Percentiles rank a stretch among this genome's conserved stretches.
phyloP scores from a whole-genome alignment of 306 rosid genomes.

The Pueraria montana region DNA sequence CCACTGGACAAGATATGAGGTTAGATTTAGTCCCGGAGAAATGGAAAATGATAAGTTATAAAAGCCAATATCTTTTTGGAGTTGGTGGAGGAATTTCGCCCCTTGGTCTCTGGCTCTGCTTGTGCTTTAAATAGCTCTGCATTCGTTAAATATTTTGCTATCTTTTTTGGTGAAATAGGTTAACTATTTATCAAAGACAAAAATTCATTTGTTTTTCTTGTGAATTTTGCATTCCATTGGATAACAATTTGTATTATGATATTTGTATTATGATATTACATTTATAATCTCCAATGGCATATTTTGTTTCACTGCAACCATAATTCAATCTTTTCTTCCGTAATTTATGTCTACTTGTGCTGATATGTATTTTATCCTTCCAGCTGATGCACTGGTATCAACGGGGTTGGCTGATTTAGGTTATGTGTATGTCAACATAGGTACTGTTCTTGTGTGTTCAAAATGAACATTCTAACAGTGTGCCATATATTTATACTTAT shows the following conservation, averaged over 20 bases:
- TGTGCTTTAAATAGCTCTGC: not conserved
- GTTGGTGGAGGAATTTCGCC: not conserved
- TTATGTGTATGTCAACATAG: slow-evolving; percentile 84
- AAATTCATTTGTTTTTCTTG: not conserved
- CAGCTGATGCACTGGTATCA: slow-evolving; percentile 95
- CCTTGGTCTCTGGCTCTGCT: not conserved
- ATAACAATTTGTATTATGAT: too few relatives aligned
- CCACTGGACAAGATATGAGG: not conserved
- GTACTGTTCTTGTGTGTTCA: slow-evolving; percentile 54
- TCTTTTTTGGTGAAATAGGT: slow-evolving; percentile 14
- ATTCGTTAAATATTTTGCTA: not conserved
- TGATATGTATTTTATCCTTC: slow-evolving; percentile 46
- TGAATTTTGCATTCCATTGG: not conserved
- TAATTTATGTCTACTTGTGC: slow-evolving; percentile 35
- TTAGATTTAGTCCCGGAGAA: not conserved
- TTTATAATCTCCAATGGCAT: not conserved
- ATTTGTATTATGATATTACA: slow-evolving; percentile 10
- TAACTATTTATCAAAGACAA: not conserved
- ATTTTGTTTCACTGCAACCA: slow-evolving; percentile 29
- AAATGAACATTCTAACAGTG: slow-evolving; percentile 27
- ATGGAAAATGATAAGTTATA: not conserved
- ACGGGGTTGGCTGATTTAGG: slow-evolving; percentile 94
- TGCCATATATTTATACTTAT: slow-evolving; percentile 33
- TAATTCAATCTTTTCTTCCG: not conserved
- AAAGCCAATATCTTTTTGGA: not conserved